Evolutionary conservation across 1,284 basidiomycete species (phyloP).

Genomic region (Puccinia triticina): DNA sequence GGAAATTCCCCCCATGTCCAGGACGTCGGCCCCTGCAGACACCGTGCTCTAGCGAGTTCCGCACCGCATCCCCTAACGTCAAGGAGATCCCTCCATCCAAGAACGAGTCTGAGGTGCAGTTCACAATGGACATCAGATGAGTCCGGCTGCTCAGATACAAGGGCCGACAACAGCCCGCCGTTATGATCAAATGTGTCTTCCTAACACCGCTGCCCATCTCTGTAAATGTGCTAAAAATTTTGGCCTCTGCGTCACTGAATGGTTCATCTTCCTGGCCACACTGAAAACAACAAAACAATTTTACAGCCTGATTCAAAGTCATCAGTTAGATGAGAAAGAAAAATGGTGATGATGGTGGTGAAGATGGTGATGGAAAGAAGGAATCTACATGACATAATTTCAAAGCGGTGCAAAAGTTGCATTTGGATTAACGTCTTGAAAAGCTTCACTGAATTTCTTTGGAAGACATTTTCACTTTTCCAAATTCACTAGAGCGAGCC

Average conservation of each 20-base stretch:
- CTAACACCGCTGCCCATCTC: background rate
- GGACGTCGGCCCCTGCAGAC: constrained; percentile 71
- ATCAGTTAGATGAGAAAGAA: too few relatives aligned
- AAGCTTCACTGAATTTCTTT: too few relatives aligned
- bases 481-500: too few relatives aligned
- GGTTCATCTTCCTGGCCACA: constrained; percentile 20
- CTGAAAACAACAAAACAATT: background rate
- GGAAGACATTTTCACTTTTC: too few relatives aligned
- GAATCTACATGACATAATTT: too few relatives aligned
- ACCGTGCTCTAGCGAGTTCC: constrained; percentile 55
- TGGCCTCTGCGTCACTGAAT: background rate
- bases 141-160: constrained; percentile 62
- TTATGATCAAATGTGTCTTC: constrained; percentile 61
- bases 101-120: constrained; percentile 94
- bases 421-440: too few relatives aligned
- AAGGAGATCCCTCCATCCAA: constrained; percentile 78
- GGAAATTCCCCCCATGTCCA: constrained; percentile 93
- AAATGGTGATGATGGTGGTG: too few relatives aligned
- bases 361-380: too few relatives aligned
- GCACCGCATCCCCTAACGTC: constrained; percentile 26
- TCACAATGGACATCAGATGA: constrained; percentile 89
- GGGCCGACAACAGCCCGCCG: constrained; percentile 58
- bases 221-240: background rate
- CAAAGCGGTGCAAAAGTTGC: too few relatives aligned
- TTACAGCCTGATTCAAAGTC: background rate